Percentiles rank a stretch among this genome's conserved stretches.
Evolutionary conservation across 2,329 filamentous ascomycete species (phyloP).

Genomic region (Stachybotrys chlorohalonatus): DNA sequence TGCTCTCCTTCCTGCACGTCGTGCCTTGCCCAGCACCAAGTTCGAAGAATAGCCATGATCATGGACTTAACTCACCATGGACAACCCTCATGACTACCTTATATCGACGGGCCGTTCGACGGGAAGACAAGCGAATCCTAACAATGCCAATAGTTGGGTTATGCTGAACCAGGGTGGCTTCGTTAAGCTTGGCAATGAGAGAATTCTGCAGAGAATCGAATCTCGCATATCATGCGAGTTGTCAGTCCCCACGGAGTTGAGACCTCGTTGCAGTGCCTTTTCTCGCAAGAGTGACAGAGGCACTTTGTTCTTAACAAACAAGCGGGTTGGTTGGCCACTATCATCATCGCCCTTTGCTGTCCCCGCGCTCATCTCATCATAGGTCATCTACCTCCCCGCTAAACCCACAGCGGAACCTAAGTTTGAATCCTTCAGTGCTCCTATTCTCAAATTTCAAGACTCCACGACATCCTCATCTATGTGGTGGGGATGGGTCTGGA

Average conservation of each 20-base stretch:
- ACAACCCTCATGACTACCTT: slow-evolving; percentile 32
- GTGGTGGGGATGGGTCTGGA: slow-evolving; percentile 92
- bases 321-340: slow-evolving; percentile 51
- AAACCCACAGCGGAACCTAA: slow-evolving; percentile 49
- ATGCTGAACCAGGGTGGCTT: slow-evolving; percentile 79
- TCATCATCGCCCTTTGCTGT: slow-evolving; percentile 2
- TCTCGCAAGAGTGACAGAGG: slow-evolving; percentile 67
- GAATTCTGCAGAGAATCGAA: slow-evolving; percentile 70
- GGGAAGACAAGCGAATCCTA: slow-evolving; percentile 34
- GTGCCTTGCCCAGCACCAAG: neutral
- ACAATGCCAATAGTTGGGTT: slow-evolving; percentile 65
- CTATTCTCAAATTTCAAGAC: slow-evolving; percentile 80
- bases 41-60: slow-evolving; percentile 13
- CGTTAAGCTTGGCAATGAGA: slow-evolving; percentile 77
- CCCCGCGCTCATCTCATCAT: neutral
- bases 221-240: slow-evolving; percentile 70
- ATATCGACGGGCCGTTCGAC: slow-evolving; percentile 24
- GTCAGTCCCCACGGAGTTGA: slow-evolving; percentile 57
- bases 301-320: slow-evolving; percentile 72
- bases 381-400: slow-evolving; percentile 83
- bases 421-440: slow-evolving; percentile 82
- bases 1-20: neutral
- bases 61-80: slow-evolving; percentile 25
- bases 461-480: slow-evolving; percentile 71
- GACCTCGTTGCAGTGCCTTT: slow-evolving; percentile 51